A percentile compares a stretch with the other conserved stretches of the same genome.
phyloP scores from a whole-genome alignment of 2,329 filamentous ascomycete genomes.

The Penicillium griseofulvum region DNA sequence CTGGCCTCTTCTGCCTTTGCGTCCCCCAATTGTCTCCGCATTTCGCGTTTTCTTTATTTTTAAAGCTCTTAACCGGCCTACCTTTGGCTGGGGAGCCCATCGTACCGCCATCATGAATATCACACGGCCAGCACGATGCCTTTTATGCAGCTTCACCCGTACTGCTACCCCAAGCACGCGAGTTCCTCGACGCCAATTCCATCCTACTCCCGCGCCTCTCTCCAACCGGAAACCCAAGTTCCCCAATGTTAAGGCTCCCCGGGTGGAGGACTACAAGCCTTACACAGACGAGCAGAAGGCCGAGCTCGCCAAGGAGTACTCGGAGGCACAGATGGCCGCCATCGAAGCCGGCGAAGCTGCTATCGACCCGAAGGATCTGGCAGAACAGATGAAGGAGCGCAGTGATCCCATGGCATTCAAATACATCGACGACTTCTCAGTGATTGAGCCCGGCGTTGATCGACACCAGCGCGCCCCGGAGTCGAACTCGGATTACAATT shows the following conservation, averaged over 20 bases:
- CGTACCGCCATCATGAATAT: conserved; percentile 46
- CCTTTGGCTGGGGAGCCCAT: conserved; percentile 31
- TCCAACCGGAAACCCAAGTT: conserved; percentile 41
- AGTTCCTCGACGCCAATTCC: conserved; percentile 50
- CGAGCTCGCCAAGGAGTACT: conserved; percentile 66
- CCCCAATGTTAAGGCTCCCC: conserved; percentile 38
- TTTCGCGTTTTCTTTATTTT: conserved; percentile 7
- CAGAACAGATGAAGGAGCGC: conserved; percentile 68
- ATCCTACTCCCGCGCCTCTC: conserved; percentile 42
- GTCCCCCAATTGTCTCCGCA: conserved; percentile 14
- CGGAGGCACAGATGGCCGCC: conserved; percentile 74
- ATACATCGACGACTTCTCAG: conserved; percentile 81
- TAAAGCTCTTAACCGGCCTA: conserved; percentile 22
- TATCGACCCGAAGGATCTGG: conserved; percentile 71
- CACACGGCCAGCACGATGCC: conserved; percentile 49
- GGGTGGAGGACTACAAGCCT: conserved; percentile 45
- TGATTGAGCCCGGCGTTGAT: conserved; percentile 75
- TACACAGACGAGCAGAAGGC: conserved; percentile 68
- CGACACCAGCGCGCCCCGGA: conserved; percentile 55
- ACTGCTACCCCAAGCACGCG: conserved; percentile 38
- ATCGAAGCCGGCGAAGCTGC: conserved; percentile 77
- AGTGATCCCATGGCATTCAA: conserved; percentile 68
- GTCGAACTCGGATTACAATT: conserved; percentile 54
- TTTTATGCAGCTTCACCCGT: conserved; percentile 50
- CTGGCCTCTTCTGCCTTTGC: conserved; percentile 14